Evolutionary conservation across 352 stramenopile species (phyloP), one percentile per base, ranked within the genome.

Genomic region (Globisporangium sylvaticum): DNA sequence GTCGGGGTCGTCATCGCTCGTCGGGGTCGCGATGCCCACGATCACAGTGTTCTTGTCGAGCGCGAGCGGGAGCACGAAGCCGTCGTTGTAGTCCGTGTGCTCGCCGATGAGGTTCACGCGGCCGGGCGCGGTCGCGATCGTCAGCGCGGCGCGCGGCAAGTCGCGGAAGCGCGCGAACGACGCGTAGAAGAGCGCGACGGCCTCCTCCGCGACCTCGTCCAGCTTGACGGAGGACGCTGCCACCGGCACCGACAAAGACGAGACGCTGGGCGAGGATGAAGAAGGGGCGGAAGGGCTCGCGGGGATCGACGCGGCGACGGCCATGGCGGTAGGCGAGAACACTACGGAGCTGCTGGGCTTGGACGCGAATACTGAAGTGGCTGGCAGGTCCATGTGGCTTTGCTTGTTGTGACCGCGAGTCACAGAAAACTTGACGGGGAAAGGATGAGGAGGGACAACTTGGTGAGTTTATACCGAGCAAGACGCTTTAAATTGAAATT

Each of bases 61-160:
- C 44, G 92, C 96, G 54, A 98, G 78, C n/a, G 96, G 96, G 58
- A 98, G 85, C 48, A 98, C 96, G 76, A 98, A 98, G 34, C 96
- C 94, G 65, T 97, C 93, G 62, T 97, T 98, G 80, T 98, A 98
- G 77, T 98, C 95, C 3, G 94, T 98, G 78, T 99, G 95, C 75
- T 98, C 95, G 50, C 85, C 88, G 50, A 99, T 98, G 62, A 98
- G 83, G 80, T 98, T 98, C n/a, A 98, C 95, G 55, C 95, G 88
- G 54, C 96, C 96, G 9, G 96, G 96, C 29, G 96, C 95, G 1
- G 69, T 79, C 12, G 87, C 81, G 61, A 90, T 85, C 62, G 77
- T 85, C 22, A 90, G 66, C 18, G 74, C 69, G 10, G 72, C 57
- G 37, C 78, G 76, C 52, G 81, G 76, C 27, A 83, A 50, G 34